These are phyloP conservation scores for Prunus armeniaca DNA, from an alignment of 306 rosid species.

Conservation along the genomic window DNA sequence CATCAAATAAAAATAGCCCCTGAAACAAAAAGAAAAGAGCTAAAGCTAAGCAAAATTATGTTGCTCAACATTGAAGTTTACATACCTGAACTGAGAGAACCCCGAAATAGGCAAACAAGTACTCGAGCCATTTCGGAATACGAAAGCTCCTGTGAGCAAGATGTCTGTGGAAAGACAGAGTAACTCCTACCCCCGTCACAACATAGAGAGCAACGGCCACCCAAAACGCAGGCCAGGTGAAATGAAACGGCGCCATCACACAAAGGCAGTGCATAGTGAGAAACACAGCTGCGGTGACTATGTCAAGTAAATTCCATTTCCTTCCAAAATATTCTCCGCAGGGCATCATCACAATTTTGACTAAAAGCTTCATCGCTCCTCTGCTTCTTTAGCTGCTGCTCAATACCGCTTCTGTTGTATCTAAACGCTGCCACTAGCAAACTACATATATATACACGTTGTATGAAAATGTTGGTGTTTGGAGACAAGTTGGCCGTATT, in stretches of 20 bases:
- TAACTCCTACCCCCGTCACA: slow-evolving; percentile 73
- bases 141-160: slow-evolving; percentile 84
- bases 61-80: not conserved
- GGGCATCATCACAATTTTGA: not conserved
- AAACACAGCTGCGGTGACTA: slow-evolving; percentile 58
- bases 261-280: slow-evolving; percentile 53
- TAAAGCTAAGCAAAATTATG: not conserved
- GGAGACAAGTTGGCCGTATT: not conserved
- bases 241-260: slow-evolving; percentile 67
- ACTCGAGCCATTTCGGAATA: slow-evolving; percentile 87
- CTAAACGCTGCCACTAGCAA: no score
- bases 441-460: no score
- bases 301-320: slow-evolving; percentile 65
- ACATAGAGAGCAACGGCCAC: slow-evolving; percentile 39
- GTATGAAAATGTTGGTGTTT: no score
- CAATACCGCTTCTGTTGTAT: no score
- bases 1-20: no score
- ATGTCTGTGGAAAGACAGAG: slow-evolving; percentile 72
- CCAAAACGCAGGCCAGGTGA: slow-evolving; percentile 60
- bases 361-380: not conserved
- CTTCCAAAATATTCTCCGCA: slow-evolving; percentile 32
- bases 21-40: not conserved
- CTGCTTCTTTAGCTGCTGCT: no score
- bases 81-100: slow-evolving; percentile 71
- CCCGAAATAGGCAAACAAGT: slow-evolving; percentile 74